Evolutionary conservation across 163 green algal species (phyloP).

Genomic region (Chlamydomonas reinhardtii): DNA sequence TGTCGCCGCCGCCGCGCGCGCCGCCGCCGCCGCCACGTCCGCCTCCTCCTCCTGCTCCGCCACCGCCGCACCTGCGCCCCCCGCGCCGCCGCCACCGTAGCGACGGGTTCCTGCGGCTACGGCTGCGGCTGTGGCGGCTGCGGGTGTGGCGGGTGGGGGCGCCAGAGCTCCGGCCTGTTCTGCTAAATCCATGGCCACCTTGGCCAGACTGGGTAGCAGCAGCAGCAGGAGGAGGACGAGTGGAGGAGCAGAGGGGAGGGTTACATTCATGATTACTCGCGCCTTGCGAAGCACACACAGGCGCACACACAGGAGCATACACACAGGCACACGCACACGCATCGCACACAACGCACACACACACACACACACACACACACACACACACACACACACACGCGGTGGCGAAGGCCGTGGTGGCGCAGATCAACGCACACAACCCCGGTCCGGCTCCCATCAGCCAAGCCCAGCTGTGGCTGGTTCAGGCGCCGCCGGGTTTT

Average conservation of each 20-base stretch:
- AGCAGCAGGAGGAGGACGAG: no score
- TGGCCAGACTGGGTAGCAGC: not conserved
- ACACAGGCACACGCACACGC: no score
- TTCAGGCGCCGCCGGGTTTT: no score
- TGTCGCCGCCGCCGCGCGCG: not conserved
- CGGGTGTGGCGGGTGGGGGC: not conserved
- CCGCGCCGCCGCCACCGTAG: not conserved
- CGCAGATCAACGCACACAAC: no score
- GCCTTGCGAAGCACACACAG: no score
- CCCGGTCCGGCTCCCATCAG: no score
- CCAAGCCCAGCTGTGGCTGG: no score
- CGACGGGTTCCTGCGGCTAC: not conserved
- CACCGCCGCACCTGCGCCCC: not conserved
- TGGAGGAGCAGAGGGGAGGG: no score
- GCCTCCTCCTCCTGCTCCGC: not conserved
- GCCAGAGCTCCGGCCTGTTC: not conserved
- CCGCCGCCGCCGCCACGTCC: not conserved
- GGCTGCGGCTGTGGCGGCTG: not conserved
- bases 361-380: not conserved
- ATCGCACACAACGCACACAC: not conserved
- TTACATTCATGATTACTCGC: no score
- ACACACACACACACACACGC: not conserved
- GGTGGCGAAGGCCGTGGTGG: no score
- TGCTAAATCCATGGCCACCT: conserved; percentile 7
- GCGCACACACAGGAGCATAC: no score